Conservation (phyloP, 2,329 filamentous ascomycete species). For the Fusarium neocosmosporiellum region DNA sequence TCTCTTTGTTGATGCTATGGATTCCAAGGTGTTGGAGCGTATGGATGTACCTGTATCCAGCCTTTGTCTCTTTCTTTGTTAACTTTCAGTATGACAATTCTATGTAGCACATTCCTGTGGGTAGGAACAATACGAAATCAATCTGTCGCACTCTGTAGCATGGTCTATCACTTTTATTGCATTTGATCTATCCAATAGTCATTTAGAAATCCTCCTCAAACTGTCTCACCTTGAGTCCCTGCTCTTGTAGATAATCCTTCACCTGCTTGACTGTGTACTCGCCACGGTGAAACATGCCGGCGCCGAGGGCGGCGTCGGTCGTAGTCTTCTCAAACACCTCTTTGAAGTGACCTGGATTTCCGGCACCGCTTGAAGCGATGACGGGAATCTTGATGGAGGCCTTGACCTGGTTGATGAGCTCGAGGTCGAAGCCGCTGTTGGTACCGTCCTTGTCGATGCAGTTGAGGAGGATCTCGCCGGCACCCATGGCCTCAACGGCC, state of each 20-base stretch:
- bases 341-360: constrained; percentile 86
- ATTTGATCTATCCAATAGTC: constrained; percentile 15
- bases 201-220: constrained; percentile 69
- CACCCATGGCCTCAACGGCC: constrained; percentile 95
- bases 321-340: constrained; percentile 89
- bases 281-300: constrained; percentile 96
- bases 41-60: constrained; percentile 17
- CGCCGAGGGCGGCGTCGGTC: constrained; percentile 92
- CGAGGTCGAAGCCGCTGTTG: constrained; percentile 93
- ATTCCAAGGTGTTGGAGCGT: constrained; percentile 30
- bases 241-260: constrained; percentile 80
- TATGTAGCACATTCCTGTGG: constrained; percentile 14
- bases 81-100: constrained; percentile 15
- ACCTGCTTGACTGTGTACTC: constrained; percentile 97
- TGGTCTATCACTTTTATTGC: constrained; percentile 10
- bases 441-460: constrained; percentile 98
- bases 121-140: constrained; percentile 27
- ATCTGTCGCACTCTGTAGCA: not conserved
- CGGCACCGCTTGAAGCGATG: constrained; percentile 93
- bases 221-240: constrained; percentile 81
- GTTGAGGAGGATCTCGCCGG: constrained; percentile 94
- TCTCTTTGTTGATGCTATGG: constrained; percentile 12
- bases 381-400: constrained; percentile 89
- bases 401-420: constrained; percentile 91
- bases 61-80: not conserved